Evolutionary conservation across 352 stramenopile species (phyloP).

Genomic region (Globisporangium cystogenes): DNA sequence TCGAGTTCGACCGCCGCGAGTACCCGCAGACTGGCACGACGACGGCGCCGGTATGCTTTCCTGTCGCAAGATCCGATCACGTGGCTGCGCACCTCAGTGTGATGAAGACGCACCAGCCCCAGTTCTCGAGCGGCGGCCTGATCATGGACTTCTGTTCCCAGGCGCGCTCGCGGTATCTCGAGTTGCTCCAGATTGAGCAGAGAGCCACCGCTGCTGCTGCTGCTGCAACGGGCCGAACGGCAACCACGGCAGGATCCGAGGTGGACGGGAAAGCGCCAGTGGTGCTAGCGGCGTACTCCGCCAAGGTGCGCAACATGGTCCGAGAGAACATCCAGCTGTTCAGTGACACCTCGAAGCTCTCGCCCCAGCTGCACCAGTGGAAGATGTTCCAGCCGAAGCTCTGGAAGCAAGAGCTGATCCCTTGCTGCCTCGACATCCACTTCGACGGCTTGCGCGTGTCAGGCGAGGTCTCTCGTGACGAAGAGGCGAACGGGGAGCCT

Average conservation of each 20-base stretch:
- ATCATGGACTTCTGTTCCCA: conserved; percentile 32
- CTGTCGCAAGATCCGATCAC: conserved; percentile 10
- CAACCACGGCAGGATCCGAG: not conserved
- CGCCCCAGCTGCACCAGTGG: conserved; percentile 23
- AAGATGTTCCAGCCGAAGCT: conserved; percentile 26
- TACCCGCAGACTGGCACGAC: not conserved
- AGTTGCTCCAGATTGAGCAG: conserved; percentile 19
- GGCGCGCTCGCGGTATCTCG: conserved; percentile 16
- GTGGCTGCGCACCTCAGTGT: conserved; percentile 27
- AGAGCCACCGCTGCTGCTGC: not conserved
- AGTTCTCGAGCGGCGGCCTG: conserved; percentile 16
- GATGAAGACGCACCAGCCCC: conserved; percentile 29
- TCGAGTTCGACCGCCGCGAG: conserved; percentile 25
- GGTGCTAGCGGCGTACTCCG: not conserved
- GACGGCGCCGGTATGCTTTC: not conserved
- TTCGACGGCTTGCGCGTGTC: conserved; percentile 1
- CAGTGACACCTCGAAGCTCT: conserved; percentile 12
- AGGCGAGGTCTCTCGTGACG: not conserved
- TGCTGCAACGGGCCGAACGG: too few species aligned
- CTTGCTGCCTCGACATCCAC: conserved; percentile 26
- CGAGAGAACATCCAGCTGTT: conserved; percentile 20
- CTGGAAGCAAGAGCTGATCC: conserved; percentile 31
- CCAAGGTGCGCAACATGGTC: conserved; percentile 15
- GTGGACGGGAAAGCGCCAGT: not conserved
- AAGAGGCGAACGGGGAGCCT: not conserved